Percentiles rank a stretch among this genome's conserved stretches.
Conservation (phyloP, 306 rosid genomes). For the Leucaena leucocephala region DNA sequence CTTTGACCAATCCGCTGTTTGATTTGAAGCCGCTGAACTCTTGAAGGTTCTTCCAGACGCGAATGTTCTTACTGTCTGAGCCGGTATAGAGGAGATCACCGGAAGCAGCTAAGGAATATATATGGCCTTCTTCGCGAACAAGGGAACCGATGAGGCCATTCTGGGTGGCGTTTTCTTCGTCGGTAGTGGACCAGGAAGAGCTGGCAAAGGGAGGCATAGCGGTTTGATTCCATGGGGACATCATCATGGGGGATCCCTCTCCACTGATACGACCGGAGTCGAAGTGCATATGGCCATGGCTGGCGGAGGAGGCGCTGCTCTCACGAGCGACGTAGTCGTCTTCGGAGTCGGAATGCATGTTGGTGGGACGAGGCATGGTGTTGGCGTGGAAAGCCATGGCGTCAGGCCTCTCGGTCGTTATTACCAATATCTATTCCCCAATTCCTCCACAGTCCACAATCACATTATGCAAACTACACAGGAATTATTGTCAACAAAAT, state of each 20-base stretch:
- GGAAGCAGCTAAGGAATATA: slow-evolving; percentile 77
- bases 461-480: neutral
- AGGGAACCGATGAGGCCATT: slow-evolving; percentile 59
- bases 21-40: slow-evolving; percentile 83
- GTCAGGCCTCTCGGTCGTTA: slow-evolving; percentile 27
- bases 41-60: slow-evolving; percentile 88
- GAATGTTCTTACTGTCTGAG: slow-evolving; percentile 89
- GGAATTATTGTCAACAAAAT: neutral
- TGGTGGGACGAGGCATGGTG: slow-evolving; percentile 31
- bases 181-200: slow-evolving; percentile 38
- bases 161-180: neutral
- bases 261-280: slow-evolving; percentile 62
- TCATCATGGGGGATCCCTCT: slow-evolving; percentile 78
- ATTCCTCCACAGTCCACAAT: neutral
- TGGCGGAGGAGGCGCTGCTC: slow-evolving; percentile 52
- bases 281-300: slow-evolving; percentile 25
- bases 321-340: slow-evolving; percentile 51
- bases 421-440: neutral
- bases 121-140: slow-evolving; percentile 88
- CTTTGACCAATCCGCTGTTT: slow-evolving; percentile 80
- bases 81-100: slow-evolving; percentile 84
- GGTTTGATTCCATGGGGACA: slow-evolving; percentile 84
- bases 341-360: slow-evolving; percentile 48
- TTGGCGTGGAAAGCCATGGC: slow-evolving; percentile 26
- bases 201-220: slow-evolving; percentile 42